A percentile compares a stretch with the other conserved stretches of the same genome.
phyloP scores from a whole-genome alignment of 176 grass and related monocot genomes.

The Aegilops bicornis region DNA sequence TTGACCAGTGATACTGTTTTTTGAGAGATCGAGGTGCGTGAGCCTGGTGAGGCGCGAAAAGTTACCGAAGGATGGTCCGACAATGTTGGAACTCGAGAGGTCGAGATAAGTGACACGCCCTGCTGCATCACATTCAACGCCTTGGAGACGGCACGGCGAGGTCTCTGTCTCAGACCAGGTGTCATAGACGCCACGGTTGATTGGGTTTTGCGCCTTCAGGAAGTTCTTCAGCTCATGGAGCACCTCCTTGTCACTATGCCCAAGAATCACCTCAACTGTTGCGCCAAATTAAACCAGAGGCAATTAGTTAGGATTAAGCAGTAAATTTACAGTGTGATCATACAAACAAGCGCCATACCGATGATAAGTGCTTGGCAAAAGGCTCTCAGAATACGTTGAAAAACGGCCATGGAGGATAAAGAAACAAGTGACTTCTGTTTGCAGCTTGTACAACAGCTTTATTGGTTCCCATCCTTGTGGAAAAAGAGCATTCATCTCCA shows the following conservation, averaged over 20 bases:
- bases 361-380: too few species aligned
- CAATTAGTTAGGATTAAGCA: too few species aligned
- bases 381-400: too few species aligned
- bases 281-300: too few species aligned
- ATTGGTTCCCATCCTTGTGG: too few species aligned
- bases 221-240: conserved; percentile 38
- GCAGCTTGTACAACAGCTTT: too few species aligned
- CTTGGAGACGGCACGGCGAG: conserved; percentile 39
- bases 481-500: too few species aligned
- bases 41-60: conserved; percentile 46
- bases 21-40: conserved; percentile 47
- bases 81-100: conserved; percentile 50
- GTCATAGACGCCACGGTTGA: conserved; percentile 37
- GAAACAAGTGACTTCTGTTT: too few species aligned
- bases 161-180: conserved; percentile 34
- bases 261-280: neutral
- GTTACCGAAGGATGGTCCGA: conserved; percentile 37
- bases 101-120: conserved; percentile 31
- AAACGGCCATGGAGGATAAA: too few species aligned
- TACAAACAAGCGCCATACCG: too few species aligned
- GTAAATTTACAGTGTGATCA: too few species aligned
- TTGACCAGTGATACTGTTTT: conserved; percentile 33
- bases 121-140: conserved; percentile 25
- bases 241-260: neutral
- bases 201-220: conserved; percentile 25